A percentile compares a stretch with the other conserved stretches of the same genome.
phyloP scores from a whole-genome alignment of 2,329 filamentous ascomycete genomes.

The Leptodontidium sp. region DNA sequence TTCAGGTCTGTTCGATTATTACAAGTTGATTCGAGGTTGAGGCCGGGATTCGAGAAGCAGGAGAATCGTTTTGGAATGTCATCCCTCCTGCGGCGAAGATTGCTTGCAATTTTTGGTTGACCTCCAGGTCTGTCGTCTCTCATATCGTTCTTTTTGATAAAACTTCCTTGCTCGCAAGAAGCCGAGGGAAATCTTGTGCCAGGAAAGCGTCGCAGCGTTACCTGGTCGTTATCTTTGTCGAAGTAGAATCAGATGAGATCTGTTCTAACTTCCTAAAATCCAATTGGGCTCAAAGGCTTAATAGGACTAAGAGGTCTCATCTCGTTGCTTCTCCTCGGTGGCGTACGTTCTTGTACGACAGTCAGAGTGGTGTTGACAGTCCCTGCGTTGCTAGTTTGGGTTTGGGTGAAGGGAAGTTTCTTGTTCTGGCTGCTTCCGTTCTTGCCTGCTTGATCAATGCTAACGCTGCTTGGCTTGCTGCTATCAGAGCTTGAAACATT shows the following conservation, averaged over 20 bases:
- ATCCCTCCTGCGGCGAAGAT: neutral
- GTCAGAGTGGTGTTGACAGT: conserved; percentile 43
- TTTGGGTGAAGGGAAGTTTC: conserved; percentile 55
- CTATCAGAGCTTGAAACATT: conserved; percentile 72
- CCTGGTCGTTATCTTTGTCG: neutral
- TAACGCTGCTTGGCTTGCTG: conserved; percentile 57
- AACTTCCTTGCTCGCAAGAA: conserved; percentile 2
- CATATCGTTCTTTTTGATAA: neutral
- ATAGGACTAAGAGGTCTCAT: conserved; percentile 67
- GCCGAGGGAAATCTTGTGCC: neutral
- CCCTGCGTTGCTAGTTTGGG: conserved; percentile 51
- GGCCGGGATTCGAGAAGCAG: neutral
- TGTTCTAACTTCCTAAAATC: conserved; percentile 50
- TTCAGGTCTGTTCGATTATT: conserved; percentile 2
- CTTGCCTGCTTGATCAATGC: conserved; percentile 38
- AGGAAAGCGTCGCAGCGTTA: neutral
- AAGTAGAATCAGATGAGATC: neutral
- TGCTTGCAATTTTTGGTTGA: conserved; percentile 9
- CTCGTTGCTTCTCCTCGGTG: conserved; percentile 36
- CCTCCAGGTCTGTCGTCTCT: neutral
- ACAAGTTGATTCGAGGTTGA: conserved; percentile 7
- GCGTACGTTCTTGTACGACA: conserved; percentile 38
- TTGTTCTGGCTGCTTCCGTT: conserved; percentile 44
- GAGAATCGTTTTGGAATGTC: neutral
- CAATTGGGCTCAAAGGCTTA: conserved; percentile 69